Evolutionary conservation across 2,329 filamentous ascomycete genomes (phyloP).

Genomic region (Clonostachys rhizophaga): DNA sequence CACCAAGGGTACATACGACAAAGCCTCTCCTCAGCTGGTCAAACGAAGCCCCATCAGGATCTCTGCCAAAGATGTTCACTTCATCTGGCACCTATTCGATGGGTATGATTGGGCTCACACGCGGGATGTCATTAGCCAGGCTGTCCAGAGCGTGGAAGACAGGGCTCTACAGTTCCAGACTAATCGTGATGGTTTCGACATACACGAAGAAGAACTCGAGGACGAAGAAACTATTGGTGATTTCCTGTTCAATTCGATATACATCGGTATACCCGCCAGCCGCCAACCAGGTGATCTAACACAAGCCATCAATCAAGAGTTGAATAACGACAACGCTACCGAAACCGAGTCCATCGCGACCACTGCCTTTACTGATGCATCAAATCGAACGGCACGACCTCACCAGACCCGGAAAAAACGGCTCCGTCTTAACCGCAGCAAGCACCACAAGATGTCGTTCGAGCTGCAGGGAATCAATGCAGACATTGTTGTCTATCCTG

Average conservation of each 20-base stretch:
- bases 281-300: slow-evolving; percentile 79
- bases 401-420: slow-evolving; percentile 46
- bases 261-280: slow-evolving; percentile 87
- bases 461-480: slow-evolving; percentile 81
- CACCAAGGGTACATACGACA: slow-evolving; percentile 67
- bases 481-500: slow-evolving; percentile 77
- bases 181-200: slow-evolving; percentile 40
- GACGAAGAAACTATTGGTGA: slow-evolving; percentile 88
- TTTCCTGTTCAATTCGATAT: slow-evolving; percentile 97
- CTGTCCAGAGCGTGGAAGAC: slow-evolving; percentile 81
- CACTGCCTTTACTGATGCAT: slow-evolving; percentile 60
- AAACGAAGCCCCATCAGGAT: slow-evolving; percentile 69
- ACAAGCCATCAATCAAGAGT: slow-evolving; percentile 78
- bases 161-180: slow-evolving; percentile 73
- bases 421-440: slow-evolving; percentile 77
- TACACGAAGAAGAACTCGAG: slow-evolving; percentile 67
- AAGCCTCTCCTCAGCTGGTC: slow-evolving; percentile 55
- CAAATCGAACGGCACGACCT: slow-evolving; percentile 40
- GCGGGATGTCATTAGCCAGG: slow-evolving; percentile 78
- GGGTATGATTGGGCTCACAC: slow-evolving; percentile 95
- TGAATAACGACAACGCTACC: slow-evolving; percentile 81
- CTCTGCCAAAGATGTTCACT: slow-evolving; percentile 77
- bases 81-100: slow-evolving; percentile 98
- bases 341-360: slow-evolving; percentile 89
- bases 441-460: slow-evolving; percentile 91